A percentile compares a stretch with the other conserved stretches of the same genome.
Conservation (phyloP, 2,329 filamentous ascomycete genomes). For the Beauveria rudraprayagi region DNA sequence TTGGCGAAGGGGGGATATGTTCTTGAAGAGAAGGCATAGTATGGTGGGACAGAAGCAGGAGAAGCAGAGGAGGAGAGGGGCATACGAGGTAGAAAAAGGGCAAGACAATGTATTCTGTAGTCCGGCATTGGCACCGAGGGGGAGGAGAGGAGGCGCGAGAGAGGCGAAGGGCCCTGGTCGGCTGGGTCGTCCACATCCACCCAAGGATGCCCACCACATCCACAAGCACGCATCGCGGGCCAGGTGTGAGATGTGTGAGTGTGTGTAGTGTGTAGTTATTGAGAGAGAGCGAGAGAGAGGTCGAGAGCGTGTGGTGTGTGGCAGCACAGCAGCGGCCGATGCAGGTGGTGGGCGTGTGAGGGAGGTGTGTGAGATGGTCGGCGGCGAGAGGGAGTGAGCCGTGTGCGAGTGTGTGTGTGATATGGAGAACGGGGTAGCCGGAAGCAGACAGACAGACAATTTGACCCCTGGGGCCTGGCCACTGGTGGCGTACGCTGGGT, state of each 20-base stretch:
- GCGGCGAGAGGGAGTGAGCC: neutral
- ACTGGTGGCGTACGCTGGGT: constrained; percentile 2
- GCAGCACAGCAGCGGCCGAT: neutral
- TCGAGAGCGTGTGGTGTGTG: neutral
- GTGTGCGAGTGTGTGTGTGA: neutral
- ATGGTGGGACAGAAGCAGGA: constrained; percentile 7
- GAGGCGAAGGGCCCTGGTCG: constrained; percentile 11
- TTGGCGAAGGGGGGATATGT: constrained; percentile 24
- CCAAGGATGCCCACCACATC: constrained; percentile 1
- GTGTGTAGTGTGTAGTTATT: neutral
- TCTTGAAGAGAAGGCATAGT: constrained; percentile 16
- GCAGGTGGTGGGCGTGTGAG: neutral
- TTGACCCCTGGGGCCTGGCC: constrained; percentile 1
- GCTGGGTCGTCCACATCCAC: constrained; percentile 9
- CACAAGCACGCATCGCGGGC: constrained; percentile 10
- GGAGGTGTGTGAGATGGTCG: neutral
- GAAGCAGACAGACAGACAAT: constrained; percentile 4
- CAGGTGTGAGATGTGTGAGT: constrained; percentile 4
- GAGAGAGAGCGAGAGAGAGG: neutral
- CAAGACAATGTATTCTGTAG: constrained; percentile 15
- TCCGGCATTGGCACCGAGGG: constrained; percentile 12
- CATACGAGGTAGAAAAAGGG: constrained; percentile 13
- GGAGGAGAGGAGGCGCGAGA: constrained; percentile 8
- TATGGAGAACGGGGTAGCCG: constrained; percentile 5
- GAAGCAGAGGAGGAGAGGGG: constrained; percentile 9